Evolutionary conservation across 441 rosid species (phyloP), one percentile per base, ranked within the genome.

Genomic region (Populus trichocarpa): DNA sequence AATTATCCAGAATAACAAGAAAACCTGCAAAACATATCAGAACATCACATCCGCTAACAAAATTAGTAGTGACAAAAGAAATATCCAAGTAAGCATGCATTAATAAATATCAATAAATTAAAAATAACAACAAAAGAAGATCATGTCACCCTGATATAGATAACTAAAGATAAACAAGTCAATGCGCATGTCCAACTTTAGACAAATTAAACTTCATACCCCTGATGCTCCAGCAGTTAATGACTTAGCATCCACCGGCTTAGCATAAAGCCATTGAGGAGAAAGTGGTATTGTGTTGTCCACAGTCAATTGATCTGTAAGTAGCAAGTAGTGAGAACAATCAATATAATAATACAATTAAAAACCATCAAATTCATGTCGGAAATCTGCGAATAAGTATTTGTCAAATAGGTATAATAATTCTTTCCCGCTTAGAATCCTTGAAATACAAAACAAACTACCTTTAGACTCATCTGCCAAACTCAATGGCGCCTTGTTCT

Each of bases 251-350:
- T 30, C 32, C 32, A 30, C 32, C 3, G 32, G 40, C 78, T 91
- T 94, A 16, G 88, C 72, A 85, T 93, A 92, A 63, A 94, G 96
- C 98, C 98, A 94, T 75, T 94, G 97, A 2, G 96, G 97, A 78
- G 97, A 92, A 80, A 94, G 83, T 0, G 98, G 98, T 25, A 94
- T 91, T 89, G 87, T 89, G 88, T 80, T 93, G 63, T 94, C 97
- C 28, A 90, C 83, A 12, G 80, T 73, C 67, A 77, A 74, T 83
- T 87, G 93, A 85, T 92, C 97, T 94, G 87, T 87, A 85, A 40
- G 40, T 5, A 23, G 28, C 30, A 22, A 64, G 2, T n/a, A 22
- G 67, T 36, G 30, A 63, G 40, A 75, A 33, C 22, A 33, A n/a
- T n/a, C 57, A 46, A 65, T 36, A 18, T 26, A 40, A 23, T 7